phyloP scores from a whole-genome alignment of 116 monocot genomes.

The Trichopus zeylanicus region DNA sequence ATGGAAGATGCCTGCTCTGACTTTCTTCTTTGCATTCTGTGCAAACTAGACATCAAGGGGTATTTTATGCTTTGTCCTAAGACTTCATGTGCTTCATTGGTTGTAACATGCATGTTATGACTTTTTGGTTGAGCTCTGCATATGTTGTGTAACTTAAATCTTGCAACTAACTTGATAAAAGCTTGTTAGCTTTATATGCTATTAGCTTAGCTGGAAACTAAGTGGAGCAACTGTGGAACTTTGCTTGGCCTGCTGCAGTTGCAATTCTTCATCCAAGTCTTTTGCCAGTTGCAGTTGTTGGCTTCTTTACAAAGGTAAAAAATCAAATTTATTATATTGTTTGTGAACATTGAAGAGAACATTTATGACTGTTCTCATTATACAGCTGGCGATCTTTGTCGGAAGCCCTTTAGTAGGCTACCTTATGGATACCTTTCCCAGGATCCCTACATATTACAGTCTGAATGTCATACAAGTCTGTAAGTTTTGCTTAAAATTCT shows the following conservation, averaged over 20 bases:
- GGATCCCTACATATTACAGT: conserved; percentile 69
- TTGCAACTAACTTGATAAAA: not conserved
- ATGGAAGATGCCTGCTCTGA: too few species aligned
- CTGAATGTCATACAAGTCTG: conserved; percentile 74
- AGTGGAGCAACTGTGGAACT: conserved; percentile 89
- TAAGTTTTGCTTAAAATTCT: not conserved
- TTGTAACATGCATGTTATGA: not conserved
- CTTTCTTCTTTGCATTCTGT: too few species aligned
- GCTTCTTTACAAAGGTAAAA: conserved; percentile 86
- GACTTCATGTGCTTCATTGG: too few species aligned
- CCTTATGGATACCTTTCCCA: conserved; percentile 82
- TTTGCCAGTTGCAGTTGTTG: conserved; percentile 80
- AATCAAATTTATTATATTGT: not conserved
- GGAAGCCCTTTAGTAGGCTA: conserved; percentile 75
- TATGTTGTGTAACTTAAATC: too few species aligned
- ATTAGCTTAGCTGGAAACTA: conserved; percentile 71
- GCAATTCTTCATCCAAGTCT: conserved; percentile 86
- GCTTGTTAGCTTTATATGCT: conserved; percentile 74
- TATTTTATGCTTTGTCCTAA: too few species aligned
- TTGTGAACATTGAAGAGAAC: not conserved
- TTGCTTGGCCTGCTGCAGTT: conserved; percentile 90
- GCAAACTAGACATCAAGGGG: too few species aligned
- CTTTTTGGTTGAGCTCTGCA: too few species aligned
- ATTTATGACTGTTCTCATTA: conserved; percentile 1
- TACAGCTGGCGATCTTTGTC: conserved; percentile 72